Percentiles rank a stretch among this genome's conserved stretches.
Conservation (phyloP, 805 yeast genomes). For the Barnettozyma wickerhamii region DNA sequence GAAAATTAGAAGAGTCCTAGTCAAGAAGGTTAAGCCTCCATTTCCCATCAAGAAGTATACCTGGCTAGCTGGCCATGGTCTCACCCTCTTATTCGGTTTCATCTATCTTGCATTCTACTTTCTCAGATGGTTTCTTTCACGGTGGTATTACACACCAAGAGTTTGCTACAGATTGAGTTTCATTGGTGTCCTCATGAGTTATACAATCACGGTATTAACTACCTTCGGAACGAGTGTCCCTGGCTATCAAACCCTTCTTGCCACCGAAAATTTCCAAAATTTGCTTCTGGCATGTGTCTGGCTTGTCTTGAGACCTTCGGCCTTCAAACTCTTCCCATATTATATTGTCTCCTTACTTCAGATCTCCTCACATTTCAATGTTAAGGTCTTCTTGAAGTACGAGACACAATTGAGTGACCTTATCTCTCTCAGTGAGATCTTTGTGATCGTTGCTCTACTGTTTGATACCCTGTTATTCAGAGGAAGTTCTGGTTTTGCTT, state of each 20-base stretch:
- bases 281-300: constrained; percentile 51
- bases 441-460: constrained; percentile 47
- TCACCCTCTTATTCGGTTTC: constrained; percentile 41
- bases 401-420: constrained; percentile 37
- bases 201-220: constrained; percentile 49
- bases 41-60: constrained; percentile 40
- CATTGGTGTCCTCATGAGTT: constrained; percentile 50
- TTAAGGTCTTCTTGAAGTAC: constrained; percentile 36
- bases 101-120: constrained; percentile 30
- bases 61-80: constrained; percentile 57
- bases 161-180: constrained; percentile 51
- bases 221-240: constrained; percentile 61
- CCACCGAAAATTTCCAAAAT: constrained; percentile 75
- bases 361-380: constrained; percentile 37
- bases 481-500: constrained; percentile 66
- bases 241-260: constrained; percentile 55
- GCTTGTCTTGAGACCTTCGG: constrained; percentile 60
- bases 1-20: constrained; percentile 30
- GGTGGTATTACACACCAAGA: constrained; percentile 37
- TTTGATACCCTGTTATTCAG: constrained; percentile 58
- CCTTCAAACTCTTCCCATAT: constrained; percentile 62
- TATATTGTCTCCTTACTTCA: constrained; percentile 56
- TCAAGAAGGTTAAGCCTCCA: constrained; percentile 30
- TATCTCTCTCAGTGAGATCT: constrained; percentile 58
- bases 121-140: constrained; percentile 23